These are phyloP conservation scores for Agrocybe pediades DNA, from an alignment of 768 basidiomycete species.

Conservation along the genomic window DNA sequence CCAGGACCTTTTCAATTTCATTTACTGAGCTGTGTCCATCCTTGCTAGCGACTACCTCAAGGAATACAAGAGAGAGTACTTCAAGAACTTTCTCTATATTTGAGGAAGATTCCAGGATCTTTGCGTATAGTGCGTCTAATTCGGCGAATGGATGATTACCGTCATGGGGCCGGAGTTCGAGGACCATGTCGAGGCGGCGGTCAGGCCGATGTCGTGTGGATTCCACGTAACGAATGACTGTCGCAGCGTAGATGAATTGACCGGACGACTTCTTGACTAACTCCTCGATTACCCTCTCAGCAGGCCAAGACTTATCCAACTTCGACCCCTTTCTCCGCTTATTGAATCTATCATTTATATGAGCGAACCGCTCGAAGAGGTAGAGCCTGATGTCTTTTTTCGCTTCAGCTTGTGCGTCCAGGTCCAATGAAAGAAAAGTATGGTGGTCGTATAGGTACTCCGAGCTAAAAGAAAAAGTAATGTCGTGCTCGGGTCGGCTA, in stretches of 20 bases:
- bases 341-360: background rate
- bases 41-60: background rate
- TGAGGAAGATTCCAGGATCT: background rate
- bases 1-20: too few relatives aligned
- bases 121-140: background rate
- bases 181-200: constrained; percentile 1
- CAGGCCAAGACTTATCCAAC: constrained; percentile 4
- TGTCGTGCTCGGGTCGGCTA: constrained; percentile 12
- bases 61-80: background rate
- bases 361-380: too few relatives aligned
- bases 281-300: background rate
- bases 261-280: constrained; percentile 13
- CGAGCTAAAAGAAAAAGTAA: constrained; percentile 9
- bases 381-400: too few relatives aligned
- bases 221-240: constrained; percentile 10
- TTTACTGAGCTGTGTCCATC: too few relatives aligned
- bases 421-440: background rate
- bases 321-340: too few relatives aligned
- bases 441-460: background rate
- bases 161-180: background rate
- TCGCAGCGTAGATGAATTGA: constrained; percentile 18
- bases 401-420: too few relatives aligned
- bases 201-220: constrained; percentile 3
- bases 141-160: background rate
- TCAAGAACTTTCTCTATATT: background rate